Base-by-base conservation (phyloP, 768 basidiomycete species). In the Panaeolus cyanescens region DNA sequence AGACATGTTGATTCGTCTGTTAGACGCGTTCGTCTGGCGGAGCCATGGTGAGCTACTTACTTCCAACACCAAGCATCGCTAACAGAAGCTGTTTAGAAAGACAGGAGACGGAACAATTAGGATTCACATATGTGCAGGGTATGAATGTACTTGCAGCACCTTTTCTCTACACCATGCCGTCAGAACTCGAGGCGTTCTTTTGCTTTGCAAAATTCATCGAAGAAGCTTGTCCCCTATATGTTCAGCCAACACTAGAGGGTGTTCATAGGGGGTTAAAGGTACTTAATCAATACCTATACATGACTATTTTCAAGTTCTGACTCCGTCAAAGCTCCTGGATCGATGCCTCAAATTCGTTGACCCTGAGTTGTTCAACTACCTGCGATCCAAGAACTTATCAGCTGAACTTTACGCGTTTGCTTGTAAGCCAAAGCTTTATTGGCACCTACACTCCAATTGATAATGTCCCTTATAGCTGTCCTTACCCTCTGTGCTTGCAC, bases 131-230 rank as follows among this genome's bases (percentile, higher is more conserved):
- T 68, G 96, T 99, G 8, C 96, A 99, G 76, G 97, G 97, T 31
- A 98, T 97, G 95, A 99, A 99, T 72, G 97, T 99, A 54, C 87
- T 99, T 33, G 95, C 96, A 20, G 97, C 97, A 2, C 97, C 97
- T 0, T 99, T 99, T 74, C 83, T 99, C 30, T 99, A 97, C 71
- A 94, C 92, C 10, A 92, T 99, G 87, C 96, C 97, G 5, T 95
- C 95, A 9, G 95, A 99, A 74, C 76, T 99, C n/a, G 97, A 99
- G 74, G 97, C 97, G 1, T 99, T 98, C 75, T 95, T 90, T 63
- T 97, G 94, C 75, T 99, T 99, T 70, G 85, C 93, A 28, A 92
- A 90, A 68, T 99, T 99, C 72, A 97, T 99, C 66, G 96, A 98
- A 76, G 88, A 90, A 59, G 89, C 86, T 8, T 98, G 96, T 75